Base-by-base conservation (phyloP, 257 asterid species). In the Catharanthus roseus region DNA sequence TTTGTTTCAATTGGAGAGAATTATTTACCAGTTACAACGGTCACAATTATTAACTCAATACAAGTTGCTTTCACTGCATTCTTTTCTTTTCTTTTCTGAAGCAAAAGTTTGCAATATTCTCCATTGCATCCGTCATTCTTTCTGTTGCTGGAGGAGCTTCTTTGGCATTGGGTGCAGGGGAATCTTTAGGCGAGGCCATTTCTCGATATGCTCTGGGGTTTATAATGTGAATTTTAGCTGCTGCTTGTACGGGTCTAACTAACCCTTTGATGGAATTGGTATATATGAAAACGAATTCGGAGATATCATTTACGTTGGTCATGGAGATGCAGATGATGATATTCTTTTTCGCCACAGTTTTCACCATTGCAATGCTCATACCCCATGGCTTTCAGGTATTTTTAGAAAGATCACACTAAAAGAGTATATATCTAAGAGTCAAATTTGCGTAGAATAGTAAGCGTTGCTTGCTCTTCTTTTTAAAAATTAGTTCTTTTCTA, bases 261-360 rank as follows among this genome's bases (percentile, higher is more conserved):
- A 49, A 65, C 0, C 77, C 83, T 3, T 15, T 71, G 69, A 45
- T 70, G 10, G 80, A 79, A 66, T 6, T 65, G 62, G 47, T 64
- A 16, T 71, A 66, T 34, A 26, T 4, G 71, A 79, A 79, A 60
- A 58, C 74, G 4, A 79, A 67, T 33, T 69, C 67, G 38, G 74
- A n/a, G 10, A 68, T 75, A 18, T 53, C 61, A 13, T 75, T 49
- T 19, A 61, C 69, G 0, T 42, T 79, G 75, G 75, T 72, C 42
- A 23, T 79, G 80, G 80, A 79, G 63, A 41, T 75, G 58, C 79
- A 79, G 68, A 41, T 71, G n/a, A 62, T 67, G 8, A 31, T 79
- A 60, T 75, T 72, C 15, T 44, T 79, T 6, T 66, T 45, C 13
- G 69, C 83, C 34, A 71, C 77, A 21, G 50, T 11, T 34, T 16